Base-by-base conservation (phyloP, 2,329 filamentous ascomycete species). In the Beauveria sp. region DNA sequence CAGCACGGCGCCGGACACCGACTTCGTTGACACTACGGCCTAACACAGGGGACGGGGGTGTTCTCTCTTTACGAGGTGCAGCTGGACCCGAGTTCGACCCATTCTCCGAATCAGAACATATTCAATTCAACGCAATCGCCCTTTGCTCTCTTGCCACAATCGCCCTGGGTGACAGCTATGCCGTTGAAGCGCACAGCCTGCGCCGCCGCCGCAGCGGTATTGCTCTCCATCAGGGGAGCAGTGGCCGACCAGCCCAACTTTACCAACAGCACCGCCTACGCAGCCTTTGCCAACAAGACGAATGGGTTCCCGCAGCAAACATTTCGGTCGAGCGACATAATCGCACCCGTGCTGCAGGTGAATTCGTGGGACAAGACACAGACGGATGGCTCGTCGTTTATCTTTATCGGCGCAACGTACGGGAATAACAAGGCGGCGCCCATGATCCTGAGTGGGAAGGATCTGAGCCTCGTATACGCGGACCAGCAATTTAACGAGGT, bases 391-490 rank as follows among this genome's bases (percentile, higher is more conserved):
- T 66, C 70, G 10, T 66, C 65, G 0, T 71, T 71, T 63, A 69
- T 76, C 50, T 75, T 75, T 63, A 61, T 75, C 26, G 70, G 69
- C 24, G 65, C 65, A 47, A 65, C 62, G 46, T 71, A 65, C 48
- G 64, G 61, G 24, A 44, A 62, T 16, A 65, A 65, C 47, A 66
- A 63, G 54, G 66, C 68, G 14, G 71, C 70, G 12, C 73, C 73
- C 22, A 69, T 75, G 66, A 74, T 76, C 34, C 66, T 74, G 54
- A 68, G 70, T 55, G 67, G 68, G 24, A 64, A 66, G 26, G 73
- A 76, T 53, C 68, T 76, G 24, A 74, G 71, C 47, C 70, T 76
- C 3, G 69, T 76, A 2, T 76, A 75, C 61, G 72, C 72, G 59
- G 70, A 75, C 46, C 71, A 71, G 61, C 64, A 56, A n/a, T 73